Percentiles rank a stretch among this genome's conserved stretches.
Evolutionary conservation across 352 stramenopile species (phyloP).

Genomic region (Phytophthora citricola): DNA sequence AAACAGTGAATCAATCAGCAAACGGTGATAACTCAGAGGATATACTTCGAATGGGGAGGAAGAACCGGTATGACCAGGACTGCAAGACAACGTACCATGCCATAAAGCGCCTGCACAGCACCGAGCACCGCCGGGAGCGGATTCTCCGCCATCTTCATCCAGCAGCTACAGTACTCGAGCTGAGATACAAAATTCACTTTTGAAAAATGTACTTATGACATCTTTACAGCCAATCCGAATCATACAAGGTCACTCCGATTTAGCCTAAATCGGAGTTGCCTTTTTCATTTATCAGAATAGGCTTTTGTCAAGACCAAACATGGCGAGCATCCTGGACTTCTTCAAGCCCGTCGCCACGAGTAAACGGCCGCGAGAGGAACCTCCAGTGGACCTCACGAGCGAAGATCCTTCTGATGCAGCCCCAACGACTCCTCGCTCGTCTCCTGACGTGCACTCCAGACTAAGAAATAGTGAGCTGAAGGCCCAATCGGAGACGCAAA

Average conservation of each 20-base stretch:
- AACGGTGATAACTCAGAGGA: neutral
- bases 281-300: too few relatives aligned
- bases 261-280: neutral
- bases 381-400: neutral
- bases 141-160: slow-evolving; percentile 29
- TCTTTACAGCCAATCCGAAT: slow-evolving; percentile 9
- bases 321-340: slow-evolving; percentile 41
- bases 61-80: neutral
- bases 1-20: neutral
- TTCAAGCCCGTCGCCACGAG: slow-evolving; percentile 28
- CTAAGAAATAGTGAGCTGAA: neutral
- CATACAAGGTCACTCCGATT: neutral
- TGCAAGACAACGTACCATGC: slow-evolving; percentile 47
- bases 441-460: neutral
- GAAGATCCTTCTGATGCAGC: neutral
- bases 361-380: slow-evolving; percentile 10
- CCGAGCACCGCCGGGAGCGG: slow-evolving; percentile 55
- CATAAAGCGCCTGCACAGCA: slow-evolving; percentile 69
- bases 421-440: slow-evolving; percentile 3
- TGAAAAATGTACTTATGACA: neutral
- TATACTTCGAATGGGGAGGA: neutral
- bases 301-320: neutral
- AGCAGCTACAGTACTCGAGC: neutral
- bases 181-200: neutral
- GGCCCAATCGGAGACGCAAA: neutral